A percentile compares a stretch with the other conserved stretches of the same genome.
Conservation (phyloP, 768 basidiomycete species). For the Boletus edulis region DNA sequence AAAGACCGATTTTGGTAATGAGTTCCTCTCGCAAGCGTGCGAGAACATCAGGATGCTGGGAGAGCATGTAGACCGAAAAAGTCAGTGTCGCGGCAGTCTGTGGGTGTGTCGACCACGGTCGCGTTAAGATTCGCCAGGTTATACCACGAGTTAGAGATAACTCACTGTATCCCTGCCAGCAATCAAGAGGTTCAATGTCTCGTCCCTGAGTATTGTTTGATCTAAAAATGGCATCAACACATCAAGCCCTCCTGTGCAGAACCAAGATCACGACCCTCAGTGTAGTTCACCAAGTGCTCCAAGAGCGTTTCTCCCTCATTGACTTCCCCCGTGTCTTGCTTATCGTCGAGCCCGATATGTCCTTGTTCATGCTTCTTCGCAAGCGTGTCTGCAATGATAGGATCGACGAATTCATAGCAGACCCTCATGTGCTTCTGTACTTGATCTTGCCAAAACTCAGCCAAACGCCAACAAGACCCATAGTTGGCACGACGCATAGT, state of each 20-base stretch:
- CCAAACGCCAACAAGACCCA: slow-evolving; percentile 43
- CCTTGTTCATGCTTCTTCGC: slow-evolving; percentile 29
- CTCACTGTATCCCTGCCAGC: slow-evolving; percentile 44
- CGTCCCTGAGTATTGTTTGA: slow-evolving; percentile 21
- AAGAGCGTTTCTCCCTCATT: slow-evolving; percentile 45
- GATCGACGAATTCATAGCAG: slow-evolving; percentile 48
- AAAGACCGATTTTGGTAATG: slow-evolving; percentile 46
- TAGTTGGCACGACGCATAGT: slow-evolving; percentile 33
- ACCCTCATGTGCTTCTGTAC: slow-evolving; percentile 37
- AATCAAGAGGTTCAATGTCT: slow-evolving; percentile 30
- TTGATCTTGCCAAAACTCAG: slow-evolving; percentile 42
- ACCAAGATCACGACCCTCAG: slow-evolving; percentile 40
- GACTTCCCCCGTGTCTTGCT: neutral
- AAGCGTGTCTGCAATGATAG: slow-evolving; percentile 45
- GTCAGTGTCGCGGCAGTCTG: slow-evolving; percentile 36
- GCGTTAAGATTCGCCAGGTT: neutral
- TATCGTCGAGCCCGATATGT: neutral
- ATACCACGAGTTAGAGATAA: neutral
- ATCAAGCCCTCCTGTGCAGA: neutral
- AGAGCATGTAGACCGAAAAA: slow-evolving; percentile 42
- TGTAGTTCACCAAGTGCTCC: slow-evolving; percentile 53
- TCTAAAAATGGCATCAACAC: slow-evolving; percentile 16
- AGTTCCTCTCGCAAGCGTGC: slow-evolving; percentile 56
- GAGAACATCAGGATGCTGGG: slow-evolving; percentile 49
- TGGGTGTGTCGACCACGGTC: neutral